Evolutionary conservation across 129 eudicot genomes (phyloP).

Genomic region (Centella asiatica): DNA sequence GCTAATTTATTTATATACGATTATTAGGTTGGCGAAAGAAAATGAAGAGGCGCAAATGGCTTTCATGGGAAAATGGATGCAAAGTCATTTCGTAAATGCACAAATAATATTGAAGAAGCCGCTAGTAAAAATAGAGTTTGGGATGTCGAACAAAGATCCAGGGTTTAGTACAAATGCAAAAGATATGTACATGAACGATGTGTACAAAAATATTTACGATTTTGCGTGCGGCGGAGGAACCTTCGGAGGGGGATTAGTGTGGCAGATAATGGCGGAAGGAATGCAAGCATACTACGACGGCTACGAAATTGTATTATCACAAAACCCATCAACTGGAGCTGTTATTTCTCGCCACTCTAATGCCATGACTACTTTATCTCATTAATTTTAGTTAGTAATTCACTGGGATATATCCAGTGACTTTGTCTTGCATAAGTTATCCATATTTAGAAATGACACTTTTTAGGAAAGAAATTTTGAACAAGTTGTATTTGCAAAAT

Average conservation of each 20-base stretch:
- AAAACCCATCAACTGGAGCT: slow-evolving; percentile 34
- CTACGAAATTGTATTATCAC: slow-evolving; percentile 35
- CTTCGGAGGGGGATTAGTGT: slow-evolving; percentile 51
- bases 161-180: slow-evolving; percentile 27
- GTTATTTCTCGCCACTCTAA: slow-evolving; percentile 49
- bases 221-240: slow-evolving; percentile 50
- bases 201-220: slow-evolving; percentile 36
- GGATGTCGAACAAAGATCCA: slow-evolving; percentile 50
- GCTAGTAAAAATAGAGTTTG: slow-evolving; percentile 40
- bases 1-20: no score
- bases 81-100: slow-evolving; percentile 48
- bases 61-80: slow-evolving; percentile 58
- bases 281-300: slow-evolving; percentile 54
- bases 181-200: slow-evolving; percentile 30
- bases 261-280: slow-evolving; percentile 57
- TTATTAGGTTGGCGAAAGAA: slow-evolving; percentile 38
- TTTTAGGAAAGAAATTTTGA: no score
- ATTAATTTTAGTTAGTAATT: slow-evolving; percentile 2
- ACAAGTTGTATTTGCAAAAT: no score
- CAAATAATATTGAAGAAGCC: slow-evolving; percentile 45
- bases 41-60: slow-evolving; percentile 39
- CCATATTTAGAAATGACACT: no score
- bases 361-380: slow-evolving; percentile 34
- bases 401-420: no score
- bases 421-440: no score